Percentiles rank a stretch among this genome's conserved stretches.
phyloP scores from a whole-genome alignment of 805 yeast species.

The Debaryomyces hansenii region DNA sequence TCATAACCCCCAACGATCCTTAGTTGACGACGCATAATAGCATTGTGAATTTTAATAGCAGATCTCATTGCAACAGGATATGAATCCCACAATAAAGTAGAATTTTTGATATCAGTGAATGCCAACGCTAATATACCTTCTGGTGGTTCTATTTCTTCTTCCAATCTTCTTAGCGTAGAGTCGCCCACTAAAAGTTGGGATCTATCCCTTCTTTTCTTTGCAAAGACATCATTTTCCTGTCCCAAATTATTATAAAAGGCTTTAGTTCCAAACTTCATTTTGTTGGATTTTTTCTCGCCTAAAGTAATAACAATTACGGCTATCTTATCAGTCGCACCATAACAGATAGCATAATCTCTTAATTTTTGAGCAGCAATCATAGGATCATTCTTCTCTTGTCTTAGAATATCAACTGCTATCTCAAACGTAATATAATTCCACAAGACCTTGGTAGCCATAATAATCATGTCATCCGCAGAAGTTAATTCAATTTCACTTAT shows the following conservation, averaged over 20 bases:
- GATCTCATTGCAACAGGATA: constrained; percentile 94
- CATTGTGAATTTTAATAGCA: constrained; percentile 92
- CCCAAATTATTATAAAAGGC: constrained; percentile 39
- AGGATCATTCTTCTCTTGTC: constrained; percentile 80
- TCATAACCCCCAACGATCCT: constrained; percentile 96
- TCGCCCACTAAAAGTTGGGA: constrained; percentile 44
- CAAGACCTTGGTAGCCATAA: constrained; percentile 77
- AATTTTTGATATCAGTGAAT: constrained; percentile 94
- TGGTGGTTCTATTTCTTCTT: constrained; percentile 92
- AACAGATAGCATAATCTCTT: constrained; percentile 91
- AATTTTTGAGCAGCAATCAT: constrained; percentile 89
- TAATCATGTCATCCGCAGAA: constrained; percentile 76
- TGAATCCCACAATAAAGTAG: constrained; percentile 91
- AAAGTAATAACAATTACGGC: constrained; percentile 79
- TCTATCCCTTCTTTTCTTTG: constrained; percentile 50
- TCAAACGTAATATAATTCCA: constrained; percentile 86
- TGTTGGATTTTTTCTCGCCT: constrained; percentile 46
- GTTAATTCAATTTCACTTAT: constrained; percentile 60
- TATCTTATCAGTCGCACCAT: constrained; percentile 79
- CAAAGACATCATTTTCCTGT: constrained; percentile 33
- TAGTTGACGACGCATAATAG: constrained; percentile 89
- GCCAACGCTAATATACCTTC: constrained; percentile 93
- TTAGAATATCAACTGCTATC: constrained; percentile 85
- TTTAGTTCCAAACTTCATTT: constrained; percentile 26
- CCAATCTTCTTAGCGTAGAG: constrained; percentile 75